phyloP scores from a whole-genome alignment of 768 basidiomycete species.

The Multifurca ochricompacta region DNA sequence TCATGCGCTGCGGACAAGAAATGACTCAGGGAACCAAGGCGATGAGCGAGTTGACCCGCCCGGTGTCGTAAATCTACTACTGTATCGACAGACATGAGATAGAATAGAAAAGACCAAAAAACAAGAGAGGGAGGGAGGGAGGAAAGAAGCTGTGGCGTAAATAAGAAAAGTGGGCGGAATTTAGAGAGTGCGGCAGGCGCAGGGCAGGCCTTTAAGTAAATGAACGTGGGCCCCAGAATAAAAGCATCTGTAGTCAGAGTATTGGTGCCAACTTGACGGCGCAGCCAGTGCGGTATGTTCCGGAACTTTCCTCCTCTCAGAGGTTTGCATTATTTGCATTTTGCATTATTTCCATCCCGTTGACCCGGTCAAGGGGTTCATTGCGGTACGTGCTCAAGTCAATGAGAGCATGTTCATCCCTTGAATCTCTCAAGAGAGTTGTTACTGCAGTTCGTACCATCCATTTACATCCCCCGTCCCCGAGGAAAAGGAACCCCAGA shows the following conservation, averaged over 20 bases:
- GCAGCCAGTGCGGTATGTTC: conserved; percentile 18
- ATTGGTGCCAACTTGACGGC: conserved; percentile 18
- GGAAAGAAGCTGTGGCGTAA: conserved; percentile 11
- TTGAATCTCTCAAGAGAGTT: background rate
- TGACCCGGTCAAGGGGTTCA: conserved; percentile 3
- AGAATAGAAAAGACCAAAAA: background rate
- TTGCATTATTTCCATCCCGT: background rate
- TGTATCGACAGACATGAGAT: conserved; percentile 13
- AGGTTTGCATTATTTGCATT: background rate
- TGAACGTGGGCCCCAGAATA: conserved; percentile 15
- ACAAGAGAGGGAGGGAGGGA: conserved; percentile 3
- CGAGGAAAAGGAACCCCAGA: no score
- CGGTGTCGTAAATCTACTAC: conserved; percentile 18
- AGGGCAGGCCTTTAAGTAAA: conserved; percentile 15
- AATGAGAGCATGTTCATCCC: background rate
- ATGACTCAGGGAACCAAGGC: conserved; percentile 12
- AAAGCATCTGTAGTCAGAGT: conserved; percentile 12
- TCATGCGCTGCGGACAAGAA: conserved; percentile 20
- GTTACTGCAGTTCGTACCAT: background rate
- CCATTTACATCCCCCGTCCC: background rate
- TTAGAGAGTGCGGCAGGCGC: conserved; percentile 6
- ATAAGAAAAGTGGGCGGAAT: conserved; percentile 11
- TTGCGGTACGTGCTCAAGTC: background rate
- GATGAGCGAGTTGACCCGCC: conserved; percentile 19
- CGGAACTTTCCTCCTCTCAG: conserved; percentile 14